Conservation (phyloP, 2,329 filamentous ascomycete species). For the Fusarium staphyleae region DNA sequence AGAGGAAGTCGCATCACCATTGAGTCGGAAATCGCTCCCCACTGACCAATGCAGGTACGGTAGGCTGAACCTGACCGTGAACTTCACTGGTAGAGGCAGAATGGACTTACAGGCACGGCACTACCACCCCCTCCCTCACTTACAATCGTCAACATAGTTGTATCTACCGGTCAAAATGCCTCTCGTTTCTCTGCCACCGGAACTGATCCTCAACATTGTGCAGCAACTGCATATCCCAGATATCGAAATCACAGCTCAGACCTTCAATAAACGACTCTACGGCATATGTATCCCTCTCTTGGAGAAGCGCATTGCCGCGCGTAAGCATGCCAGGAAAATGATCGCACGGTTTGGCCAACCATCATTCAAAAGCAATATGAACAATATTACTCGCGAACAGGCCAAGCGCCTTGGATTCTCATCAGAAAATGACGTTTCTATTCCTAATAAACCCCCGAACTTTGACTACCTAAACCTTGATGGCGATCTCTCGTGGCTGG, state of each 20-base stretch:
- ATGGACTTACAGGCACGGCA: not conserved
- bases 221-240: not conserved
- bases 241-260: conserved; percentile 1
- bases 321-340: conserved; percentile 3
- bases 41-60: too few relatives aligned
- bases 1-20: too few relatives aligned
- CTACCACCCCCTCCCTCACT: not conserved
- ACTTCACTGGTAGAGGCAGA: not conserved
- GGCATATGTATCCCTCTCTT: not conserved
- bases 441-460: not conserved
- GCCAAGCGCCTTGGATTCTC: not conserved
- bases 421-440: not conserved
- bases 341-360: not conserved
- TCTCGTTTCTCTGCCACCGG: conserved; percentile 4
- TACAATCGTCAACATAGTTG: too few relatives aligned
- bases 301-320: conserved; percentile 2
- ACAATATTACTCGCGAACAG: not conserved
- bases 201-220: not conserved
- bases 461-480: conserved; percentile 2
- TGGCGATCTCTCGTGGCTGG: not conserved
- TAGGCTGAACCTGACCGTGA: too few relatives aligned
- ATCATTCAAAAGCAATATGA: not conserved
- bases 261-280: conserved; percentile 2
- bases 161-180: not conserved
- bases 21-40: too few relatives aligned